A percentile compares a stretch with the other conserved stretches of the same genome.
These are phyloP conservation scores for Pontederia paniculata DNA, from an alignment of 176 grass and related monocot species.

Conservation along the genomic window DNA sequence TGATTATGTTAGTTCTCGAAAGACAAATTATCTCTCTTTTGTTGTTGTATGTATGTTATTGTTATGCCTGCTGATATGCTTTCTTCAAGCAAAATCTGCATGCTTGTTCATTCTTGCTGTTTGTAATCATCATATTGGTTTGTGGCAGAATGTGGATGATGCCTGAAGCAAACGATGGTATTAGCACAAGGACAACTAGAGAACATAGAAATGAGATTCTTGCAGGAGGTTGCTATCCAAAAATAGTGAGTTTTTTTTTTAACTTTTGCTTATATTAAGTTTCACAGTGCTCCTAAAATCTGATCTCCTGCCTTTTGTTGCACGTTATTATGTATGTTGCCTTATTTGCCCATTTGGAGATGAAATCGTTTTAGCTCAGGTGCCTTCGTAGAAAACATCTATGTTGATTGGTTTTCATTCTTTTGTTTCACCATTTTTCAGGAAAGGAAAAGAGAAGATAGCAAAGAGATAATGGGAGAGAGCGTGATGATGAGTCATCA, in stretches of 20 bases:
- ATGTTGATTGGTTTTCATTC: too few species aligned
- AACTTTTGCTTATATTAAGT: background rate
- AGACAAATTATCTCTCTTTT: too few species aligned
- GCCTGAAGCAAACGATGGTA: conserved; percentile 43
- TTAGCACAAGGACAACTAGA: conserved; percentile 28
- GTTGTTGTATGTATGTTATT: too few species aligned
- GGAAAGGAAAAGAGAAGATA: background rate
- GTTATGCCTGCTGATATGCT: too few species aligned
- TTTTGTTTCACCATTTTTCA: too few species aligned
- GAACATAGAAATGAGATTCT: conserved; percentile 11
- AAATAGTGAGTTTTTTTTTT: conserved; percentile 29
- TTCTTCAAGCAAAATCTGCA: too few species aligned
- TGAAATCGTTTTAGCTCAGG: too few species aligned
- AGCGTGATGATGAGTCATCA: background rate
- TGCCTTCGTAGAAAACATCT: too few species aligned
- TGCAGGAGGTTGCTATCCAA: conserved; percentile 37
- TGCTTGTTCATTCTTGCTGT: background rate
- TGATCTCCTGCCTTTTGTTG: background rate
- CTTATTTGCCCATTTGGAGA: too few species aligned
- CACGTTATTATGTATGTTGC: background rate
- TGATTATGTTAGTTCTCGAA: too few species aligned
- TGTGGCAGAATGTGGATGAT: conserved; percentile 64
- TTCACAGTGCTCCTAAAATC: background rate
- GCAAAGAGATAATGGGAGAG: background rate
- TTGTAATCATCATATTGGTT: background rate